Percentiles rank a stretch among this genome's conserved stretches.
phyloP scores from a whole-genome alignment of 345 rosid genomes.

The Eucalyptus curtisii region DNA sequence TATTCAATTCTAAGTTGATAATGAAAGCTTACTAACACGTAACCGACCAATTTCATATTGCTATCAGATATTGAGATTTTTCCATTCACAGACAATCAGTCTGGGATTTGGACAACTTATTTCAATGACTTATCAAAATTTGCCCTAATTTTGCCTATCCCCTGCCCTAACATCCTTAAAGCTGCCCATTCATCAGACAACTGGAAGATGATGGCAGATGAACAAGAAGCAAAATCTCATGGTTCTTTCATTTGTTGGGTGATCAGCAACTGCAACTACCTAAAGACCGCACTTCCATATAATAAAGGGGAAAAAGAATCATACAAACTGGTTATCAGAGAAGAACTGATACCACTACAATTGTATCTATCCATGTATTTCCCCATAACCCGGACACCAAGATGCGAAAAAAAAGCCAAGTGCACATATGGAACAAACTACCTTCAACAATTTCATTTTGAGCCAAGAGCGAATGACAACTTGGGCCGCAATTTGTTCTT shows the following conservation, averaged over 20 bases:
- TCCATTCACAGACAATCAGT: not conserved
- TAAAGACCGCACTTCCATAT: not conserved
- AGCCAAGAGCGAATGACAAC: slow-evolving; percentile 76
- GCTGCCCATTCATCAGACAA: not conserved
- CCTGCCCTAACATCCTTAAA: not conserved
- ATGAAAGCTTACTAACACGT: not conserved
- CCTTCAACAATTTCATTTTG: slow-evolving; percentile 33
- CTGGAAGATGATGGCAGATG: not conserved
- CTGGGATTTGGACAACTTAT: not conserved
- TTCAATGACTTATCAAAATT: not conserved
- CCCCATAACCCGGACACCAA: not conserved
- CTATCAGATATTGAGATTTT: not conserved
- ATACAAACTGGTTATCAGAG: not conserved
- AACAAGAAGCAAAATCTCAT: not conserved
- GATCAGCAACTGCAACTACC: not conserved
- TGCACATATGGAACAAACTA: not conserved
- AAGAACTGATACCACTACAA: not conserved
- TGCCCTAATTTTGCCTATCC: not conserved
- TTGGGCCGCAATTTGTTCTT: slow-evolving; percentile 95
- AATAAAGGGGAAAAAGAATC: not conserved
- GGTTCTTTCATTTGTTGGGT: not conserved
- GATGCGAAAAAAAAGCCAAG: not conserved
- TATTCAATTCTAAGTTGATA: not conserved
- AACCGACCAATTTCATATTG: not conserved
- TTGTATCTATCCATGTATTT: not conserved